These are phyloP conservation scores for Maudiozyma saulgeensis DNA, from an alignment of 805 yeast species.

Conservation along the genomic window DNA sequence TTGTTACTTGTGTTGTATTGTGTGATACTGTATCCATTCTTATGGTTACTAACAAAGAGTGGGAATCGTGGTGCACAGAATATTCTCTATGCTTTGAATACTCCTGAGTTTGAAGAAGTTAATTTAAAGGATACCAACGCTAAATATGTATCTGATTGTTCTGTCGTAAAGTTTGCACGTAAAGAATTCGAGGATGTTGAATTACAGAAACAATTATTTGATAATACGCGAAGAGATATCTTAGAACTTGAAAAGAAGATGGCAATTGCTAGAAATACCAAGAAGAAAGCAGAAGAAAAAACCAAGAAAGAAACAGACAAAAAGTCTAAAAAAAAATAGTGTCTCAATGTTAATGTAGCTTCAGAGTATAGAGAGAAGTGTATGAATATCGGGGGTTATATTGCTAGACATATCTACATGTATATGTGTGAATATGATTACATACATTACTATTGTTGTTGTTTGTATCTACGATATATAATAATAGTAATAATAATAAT, in stretches of 20 bases:
- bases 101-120: conserved; percentile 56
- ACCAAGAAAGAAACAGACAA: conserved; percentile 1
- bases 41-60: conserved; percentile 74
- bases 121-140: conserved; percentile 47
- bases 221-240: conserved; percentile 50
- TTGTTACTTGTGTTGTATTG: conserved; percentile 50
- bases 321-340: neutral
- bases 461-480: too few species aligned
- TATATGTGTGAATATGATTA: too few species aligned
- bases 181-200: conserved; percentile 54
- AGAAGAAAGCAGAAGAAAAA: conserved; percentile 11
- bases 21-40: conserved; percentile 62
- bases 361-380: too few species aligned
- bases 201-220: conserved; percentile 52
- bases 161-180: conserved; percentile 43
- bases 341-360: too few species aligned
- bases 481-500: neutral
- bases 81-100: conserved; percentile 53
- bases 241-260: conserved; percentile 56
- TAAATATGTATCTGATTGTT: conserved; percentile 61
- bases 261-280: conserved; percentile 52
- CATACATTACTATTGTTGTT: too few species aligned
- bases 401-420: too few species aligned
- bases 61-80: conserved; percentile 76
- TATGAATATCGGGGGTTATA: too few species aligned